A percentile compares a stretch with the other conserved stretches of the same genome.
These are phyloP conservation scores for Rhododendron ovatum DNA, from an alignment of 148 eudicot species.

Conservation along the genomic window DNA sequence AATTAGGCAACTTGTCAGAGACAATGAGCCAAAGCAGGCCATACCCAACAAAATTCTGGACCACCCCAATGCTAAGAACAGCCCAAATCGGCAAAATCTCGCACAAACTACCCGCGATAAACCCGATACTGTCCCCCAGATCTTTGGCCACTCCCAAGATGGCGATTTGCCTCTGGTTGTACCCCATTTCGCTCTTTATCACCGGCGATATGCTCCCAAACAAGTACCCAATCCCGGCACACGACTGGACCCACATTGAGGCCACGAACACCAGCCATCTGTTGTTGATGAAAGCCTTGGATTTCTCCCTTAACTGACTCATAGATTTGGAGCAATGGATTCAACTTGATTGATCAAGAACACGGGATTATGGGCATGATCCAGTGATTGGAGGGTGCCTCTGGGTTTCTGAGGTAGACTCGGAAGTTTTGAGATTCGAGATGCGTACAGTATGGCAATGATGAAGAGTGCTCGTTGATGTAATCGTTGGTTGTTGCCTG, in stretches of 20 bases:
- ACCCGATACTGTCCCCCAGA: slow-evolving; percentile 60
- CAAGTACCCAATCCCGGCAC: slow-evolving; percentile 61
- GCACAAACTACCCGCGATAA: slow-evolving; percentile 45
- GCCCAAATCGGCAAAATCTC: slow-evolving; percentile 57
- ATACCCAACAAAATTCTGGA: slow-evolving; percentile 55
- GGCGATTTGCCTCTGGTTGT: slow-evolving; percentile 52
- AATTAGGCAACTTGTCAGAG: slow-evolving; percentile 30
- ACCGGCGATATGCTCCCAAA: slow-evolving; percentile 68
- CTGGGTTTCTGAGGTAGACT: neutral
- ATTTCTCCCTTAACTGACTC: slow-evolving; percentile 14
- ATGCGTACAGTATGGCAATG: neutral
- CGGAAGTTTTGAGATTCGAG: neutral
- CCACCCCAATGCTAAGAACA: slow-evolving; percentile 44
- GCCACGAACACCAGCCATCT: slow-evolving; percentile 75
- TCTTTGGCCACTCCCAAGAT: slow-evolving; percentile 57
- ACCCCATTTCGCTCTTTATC: slow-evolving; percentile 52
- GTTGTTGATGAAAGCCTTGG: slow-evolving; percentile 35
- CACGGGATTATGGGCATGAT: no score
- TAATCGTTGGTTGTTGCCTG: neutral
- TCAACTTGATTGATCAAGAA: neutral
- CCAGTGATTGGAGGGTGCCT: neutral
- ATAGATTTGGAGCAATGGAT: slow-evolving; percentile 3
- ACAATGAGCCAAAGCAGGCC: slow-evolving; percentile 56
- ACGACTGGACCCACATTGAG: slow-evolving; percentile 64
- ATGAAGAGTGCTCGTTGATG: neutral